Base-by-base conservation (phyloP, 2,329 filamentous ascomycete species). In the Bipolaris sorokiniana region DNA sequence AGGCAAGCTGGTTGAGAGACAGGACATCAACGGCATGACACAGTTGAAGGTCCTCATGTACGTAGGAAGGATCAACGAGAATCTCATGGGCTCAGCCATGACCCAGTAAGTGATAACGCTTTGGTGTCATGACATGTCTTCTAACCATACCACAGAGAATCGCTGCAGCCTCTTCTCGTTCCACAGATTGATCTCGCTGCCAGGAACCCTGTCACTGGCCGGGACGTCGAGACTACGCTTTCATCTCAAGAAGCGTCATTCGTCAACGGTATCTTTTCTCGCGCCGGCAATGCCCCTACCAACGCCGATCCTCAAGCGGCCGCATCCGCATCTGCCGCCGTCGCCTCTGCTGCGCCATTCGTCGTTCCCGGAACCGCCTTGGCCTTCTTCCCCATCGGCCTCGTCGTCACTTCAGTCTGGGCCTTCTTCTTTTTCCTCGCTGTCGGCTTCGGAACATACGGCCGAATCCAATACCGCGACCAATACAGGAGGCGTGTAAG, bases 181-280 rank as follows among this genome's bases (percentile, higher is more conserved):
- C 90, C 90, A 7, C 81, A 80, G n/a, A 84, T 92, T 56, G 86
- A 86, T 15, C 83, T 92, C 45, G 83, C 84, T 11, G 89, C 83
- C n/a, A 79, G 76, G 38, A 84, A 70, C 64, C 66, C 79, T 26
- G 73, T 48, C 7, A 62, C 76, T 13, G 86, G 85, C 59, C 70
- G 79, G 66, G 74, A 77, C 1, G 80, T 90, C 56, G 83, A 78
- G 67, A 88, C 88, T 48, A 87, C 85, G 33, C 84, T 92, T 48
- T 88, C 88, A 9, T 83, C 85, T 58, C 87, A 88, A 74, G 87
- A 91, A 72, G 88, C 89, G 15, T 83, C 85, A 6, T 92, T 92
- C 65, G 83, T 91, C 37, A 84, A 84, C 13, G 90, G 90, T 49
- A 83, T 90, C 66, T 92, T 92, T 76, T 84, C 88, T 51, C 77